Conservation (phyloP, 768 basidiomycete genomes). For the Phanerochaete sordida region DNA sequence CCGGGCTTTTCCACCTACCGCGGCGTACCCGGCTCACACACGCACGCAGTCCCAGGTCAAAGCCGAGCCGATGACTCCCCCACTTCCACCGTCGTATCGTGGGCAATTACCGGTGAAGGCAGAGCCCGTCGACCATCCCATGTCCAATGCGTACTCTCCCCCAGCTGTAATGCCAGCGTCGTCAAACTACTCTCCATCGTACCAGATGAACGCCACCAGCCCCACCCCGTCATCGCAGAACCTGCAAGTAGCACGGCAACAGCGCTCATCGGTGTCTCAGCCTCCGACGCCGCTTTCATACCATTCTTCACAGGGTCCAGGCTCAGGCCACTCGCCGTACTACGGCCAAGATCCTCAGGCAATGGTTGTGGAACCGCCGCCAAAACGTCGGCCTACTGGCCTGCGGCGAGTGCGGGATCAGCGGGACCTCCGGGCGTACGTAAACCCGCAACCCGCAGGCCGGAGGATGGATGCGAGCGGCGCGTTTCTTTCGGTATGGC, state of each 20-base stretch:
- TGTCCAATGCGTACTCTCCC: constrained; percentile 54
- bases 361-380: constrained; percentile 68
- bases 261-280: constrained; percentile 57
- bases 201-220: constrained; percentile 63
- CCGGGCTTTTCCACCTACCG: constrained; percentile 34
- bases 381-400: constrained; percentile 68
- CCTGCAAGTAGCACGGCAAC: constrained; percentile 44
- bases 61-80: constrained; percentile 46
- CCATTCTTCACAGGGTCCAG: constrained; percentile 40
- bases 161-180: constrained; percentile 36
- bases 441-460: constrained; percentile 57
- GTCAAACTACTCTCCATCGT: constrained; percentile 39
- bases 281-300: constrained; percentile 75
- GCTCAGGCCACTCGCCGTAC: constrained; percentile 43
- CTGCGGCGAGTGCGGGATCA: constrained; percentile 75
- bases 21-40: constrained; percentile 51
- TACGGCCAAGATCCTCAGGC: constrained; percentile 59
- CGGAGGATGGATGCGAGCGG: constrained; percentile 79
- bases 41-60: constrained; percentile 56
- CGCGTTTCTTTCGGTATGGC: constrained; percentile 75
- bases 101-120: constrained; percentile 50
- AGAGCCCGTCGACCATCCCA: constrained; percentile 46
- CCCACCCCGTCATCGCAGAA: constrained; percentile 53
- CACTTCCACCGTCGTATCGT: constrained; percentile 37
- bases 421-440: constrained; percentile 74